Evolutionary conservation across 108 stramenopile genomes (phyloP).

Genomic region (Discostella stelligeroides): DNA sequence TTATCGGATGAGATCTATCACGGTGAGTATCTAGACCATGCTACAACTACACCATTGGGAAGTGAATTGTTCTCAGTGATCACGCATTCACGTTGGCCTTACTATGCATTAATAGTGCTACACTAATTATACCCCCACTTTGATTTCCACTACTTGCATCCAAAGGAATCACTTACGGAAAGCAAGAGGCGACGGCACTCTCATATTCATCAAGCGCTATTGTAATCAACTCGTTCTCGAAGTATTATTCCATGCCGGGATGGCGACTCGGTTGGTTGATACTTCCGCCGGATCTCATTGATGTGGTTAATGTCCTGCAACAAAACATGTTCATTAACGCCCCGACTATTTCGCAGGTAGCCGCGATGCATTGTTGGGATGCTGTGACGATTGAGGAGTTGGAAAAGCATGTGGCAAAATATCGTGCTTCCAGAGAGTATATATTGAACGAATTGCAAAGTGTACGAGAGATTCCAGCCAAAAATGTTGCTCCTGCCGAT

Average conservation of each 20-base stretch:
- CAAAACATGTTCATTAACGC: constrained; percentile 97
- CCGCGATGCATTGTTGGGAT: constrained; percentile 85
- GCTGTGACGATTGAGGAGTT: constrained; percentile 71
- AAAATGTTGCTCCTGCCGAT: constrained; percentile 82
- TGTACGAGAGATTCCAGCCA: constrained; percentile 44
- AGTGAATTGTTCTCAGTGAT: no score
- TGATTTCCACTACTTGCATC: background rate
- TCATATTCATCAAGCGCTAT: constrained; percentile 65
- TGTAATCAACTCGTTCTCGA: constrained; percentile 93
- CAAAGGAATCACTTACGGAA: constrained; percentile 84
- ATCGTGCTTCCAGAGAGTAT: constrained; percentile 60
- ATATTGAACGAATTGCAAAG: constrained; percentile 59
- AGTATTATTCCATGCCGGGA: constrained; percentile 95
- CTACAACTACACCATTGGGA: no score
- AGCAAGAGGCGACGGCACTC: constrained; percentile 85
- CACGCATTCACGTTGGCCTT: no score
- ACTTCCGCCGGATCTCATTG: constrained; percentile 67
- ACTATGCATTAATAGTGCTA: no score
- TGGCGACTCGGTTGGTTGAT: constrained; percentile 95
- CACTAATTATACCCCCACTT: no score
- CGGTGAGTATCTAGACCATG: constrained; percentile 39
- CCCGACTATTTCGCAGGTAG: constrained; percentile 89
- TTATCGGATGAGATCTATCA: constrained; percentile 96
- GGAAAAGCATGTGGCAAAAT: constrained; percentile 77
- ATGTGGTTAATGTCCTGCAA: constrained; percentile 78